A percentile compares a stretch with the other conserved stretches of the same genome.
Conservation (phyloP, 768 basidiomycete genomes). For the Brasilioporus rufonigricans region DNA sequence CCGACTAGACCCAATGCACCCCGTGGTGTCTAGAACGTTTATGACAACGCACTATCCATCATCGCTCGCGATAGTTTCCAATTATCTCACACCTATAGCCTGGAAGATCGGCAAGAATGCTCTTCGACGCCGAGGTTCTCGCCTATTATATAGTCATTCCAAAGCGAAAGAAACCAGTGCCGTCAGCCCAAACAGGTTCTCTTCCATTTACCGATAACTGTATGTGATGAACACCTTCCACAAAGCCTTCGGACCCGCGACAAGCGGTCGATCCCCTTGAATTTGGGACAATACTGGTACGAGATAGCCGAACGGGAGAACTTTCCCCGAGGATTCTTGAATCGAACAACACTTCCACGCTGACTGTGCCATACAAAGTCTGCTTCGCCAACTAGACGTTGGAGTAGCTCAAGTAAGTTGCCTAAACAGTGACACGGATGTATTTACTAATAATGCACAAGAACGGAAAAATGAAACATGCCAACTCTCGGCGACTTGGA, state of each 20-base stretch:
- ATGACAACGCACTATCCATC: not conserved
- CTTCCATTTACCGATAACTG: too few relatives aligned
- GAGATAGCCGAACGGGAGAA: too few relatives aligned
- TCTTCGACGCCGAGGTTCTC: not conserved
- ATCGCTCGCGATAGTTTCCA: too few relatives aligned
- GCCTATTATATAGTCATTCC: not conserved
- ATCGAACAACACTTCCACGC: not conserved
- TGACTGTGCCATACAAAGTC: not conserved
- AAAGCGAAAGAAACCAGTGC: not conserved
- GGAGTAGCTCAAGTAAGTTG: too few relatives aligned
- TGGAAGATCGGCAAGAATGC: not conserved
- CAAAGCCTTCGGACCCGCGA: not conserved
- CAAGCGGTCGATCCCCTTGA: too few relatives aligned
- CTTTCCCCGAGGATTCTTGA: too few relatives aligned
- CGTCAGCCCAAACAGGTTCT: too few relatives aligned
- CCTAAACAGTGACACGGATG: too few relatives aligned
- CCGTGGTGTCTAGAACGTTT: not conserved
- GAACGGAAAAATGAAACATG: too few relatives aligned
- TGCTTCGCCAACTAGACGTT: not conserved
- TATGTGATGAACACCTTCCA: not conserved
- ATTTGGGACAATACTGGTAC: not conserved
- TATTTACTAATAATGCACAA: too few relatives aligned
- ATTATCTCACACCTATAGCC: not conserved
- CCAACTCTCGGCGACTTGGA: too few relatives aligned
- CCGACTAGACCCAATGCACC: not conserved